A percentile compares a stretch with the other conserved stretches of the same genome.
These are phyloP conservation scores for Rubroshorea leprosula DNA, from an alignment of 345 rosid species.

Conservation along the genomic window DNA sequence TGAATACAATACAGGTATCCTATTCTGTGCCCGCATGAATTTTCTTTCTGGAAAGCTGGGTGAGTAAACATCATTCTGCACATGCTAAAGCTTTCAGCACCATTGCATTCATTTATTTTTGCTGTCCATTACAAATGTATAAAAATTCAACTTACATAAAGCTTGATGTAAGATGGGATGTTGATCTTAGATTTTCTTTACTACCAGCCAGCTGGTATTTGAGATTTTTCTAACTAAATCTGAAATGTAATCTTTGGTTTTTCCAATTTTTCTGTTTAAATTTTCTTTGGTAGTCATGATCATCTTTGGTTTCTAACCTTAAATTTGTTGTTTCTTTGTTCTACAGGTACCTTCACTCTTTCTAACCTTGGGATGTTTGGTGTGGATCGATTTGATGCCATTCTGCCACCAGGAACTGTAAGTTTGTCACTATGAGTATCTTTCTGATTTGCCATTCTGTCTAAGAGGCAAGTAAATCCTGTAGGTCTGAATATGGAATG, in stretches of 20 bases:
- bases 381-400: slow-evolving; percentile 95
- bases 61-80: no score
- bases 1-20: slow-evolving; percentile 77
- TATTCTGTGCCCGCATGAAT: neutral
- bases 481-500: neutral
- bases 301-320: neutral
- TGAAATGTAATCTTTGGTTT: neutral
- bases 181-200: neutral
- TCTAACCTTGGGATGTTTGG: slow-evolving; percentile 99
- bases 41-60: neutral
- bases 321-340: slow-evolving; percentile 6
- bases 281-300: neutral
- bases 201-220: neutral
- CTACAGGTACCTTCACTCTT: slow-evolving; percentile 84
- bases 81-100: no score
- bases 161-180: neutral
- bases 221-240: neutral
- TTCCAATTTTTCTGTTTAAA: neutral
- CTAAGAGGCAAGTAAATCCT: neutral
- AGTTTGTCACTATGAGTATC: slow-evolving; percentile 20
- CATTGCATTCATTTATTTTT: no score
- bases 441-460: neutral
- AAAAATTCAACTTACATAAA: neutral
- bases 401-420: slow-evolving; percentile 94
- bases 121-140: neutral